Evolutionary conservation across 2,329 filamentous ascomycete species (phyloP).

Genomic region (Claviceps fusiformis): DNA sequence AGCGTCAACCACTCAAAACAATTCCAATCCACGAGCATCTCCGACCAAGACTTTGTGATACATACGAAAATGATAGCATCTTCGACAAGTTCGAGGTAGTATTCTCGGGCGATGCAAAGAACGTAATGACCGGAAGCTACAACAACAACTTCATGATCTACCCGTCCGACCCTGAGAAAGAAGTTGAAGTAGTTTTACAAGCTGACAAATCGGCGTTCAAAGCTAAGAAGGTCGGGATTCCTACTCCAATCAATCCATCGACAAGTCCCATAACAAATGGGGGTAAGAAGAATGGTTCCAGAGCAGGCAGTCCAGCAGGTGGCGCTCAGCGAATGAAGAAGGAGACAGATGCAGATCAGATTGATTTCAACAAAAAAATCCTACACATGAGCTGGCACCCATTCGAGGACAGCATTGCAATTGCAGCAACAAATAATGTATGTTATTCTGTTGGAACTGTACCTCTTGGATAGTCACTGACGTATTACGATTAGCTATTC

Average conservation of each 20-base stretch:
- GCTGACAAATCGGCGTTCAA: constrained; percentile 99
- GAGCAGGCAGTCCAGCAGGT: constrained; percentile 75
- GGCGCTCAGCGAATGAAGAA: constrained; percentile 85
- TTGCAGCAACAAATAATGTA: constrained; percentile 98
- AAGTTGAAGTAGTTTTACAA: constrained; percentile 93
- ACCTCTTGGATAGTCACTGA: neutral
- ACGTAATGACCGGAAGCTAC: constrained; percentile 99
- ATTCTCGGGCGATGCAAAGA: constrained; percentile 95
- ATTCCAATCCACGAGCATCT: constrained; percentile 98
- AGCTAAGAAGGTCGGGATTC: constrained; percentile 97
- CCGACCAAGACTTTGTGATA: constrained; percentile 85
- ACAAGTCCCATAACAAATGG: constrained; percentile 60
- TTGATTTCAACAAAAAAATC: constrained; percentile 99
- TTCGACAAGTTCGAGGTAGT: constrained; percentile 99
- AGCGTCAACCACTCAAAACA: constrained; percentile 91
- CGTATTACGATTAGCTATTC: constrained; percentile 43
- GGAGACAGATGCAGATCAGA: constrained; percentile 97
- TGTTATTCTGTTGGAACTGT: constrained; percentile 25
- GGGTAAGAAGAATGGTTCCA: constrained; percentile 75
- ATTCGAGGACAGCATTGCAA: constrained; percentile 97
- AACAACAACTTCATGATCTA: constrained; percentile 99
- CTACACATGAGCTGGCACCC: constrained; percentile 99
- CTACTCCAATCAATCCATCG: constrained; percentile 83
- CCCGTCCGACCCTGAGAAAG: constrained; percentile 87
- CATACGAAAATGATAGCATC: constrained; percentile 98